Evolutionary conservation across 106 monocot species (phyloP).

Genomic region (Dioscorea alata): DNA sequence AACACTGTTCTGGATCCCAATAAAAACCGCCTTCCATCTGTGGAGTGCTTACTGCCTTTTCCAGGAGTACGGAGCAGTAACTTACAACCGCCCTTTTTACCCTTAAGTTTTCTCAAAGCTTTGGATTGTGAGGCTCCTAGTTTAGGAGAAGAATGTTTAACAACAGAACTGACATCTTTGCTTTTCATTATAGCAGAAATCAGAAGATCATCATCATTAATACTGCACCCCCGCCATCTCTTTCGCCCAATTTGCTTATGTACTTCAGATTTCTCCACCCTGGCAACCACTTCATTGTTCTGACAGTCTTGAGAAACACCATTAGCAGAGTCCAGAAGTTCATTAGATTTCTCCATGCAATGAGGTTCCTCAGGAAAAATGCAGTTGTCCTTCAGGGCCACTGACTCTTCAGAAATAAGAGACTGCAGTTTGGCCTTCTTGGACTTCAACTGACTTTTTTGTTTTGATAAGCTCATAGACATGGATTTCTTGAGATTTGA

Average conservation of each 20-base stretch:
- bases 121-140: slow-evolving; percentile 18
- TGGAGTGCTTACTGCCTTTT: slow-evolving; percentile 32
- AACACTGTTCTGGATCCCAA: slow-evolving; percentile 58
- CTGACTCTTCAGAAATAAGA: slow-evolving; percentile 8
- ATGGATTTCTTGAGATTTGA: slow-evolving; percentile 1
- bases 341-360: slow-evolving; percentile 2
- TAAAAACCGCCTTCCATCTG: slow-evolving; percentile 29
- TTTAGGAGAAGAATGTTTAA: slow-evolving; percentile 22
- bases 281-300: slow-evolving; percentile 13
- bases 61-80: slow-evolving; percentile 41
- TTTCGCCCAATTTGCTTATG: slow-evolving; percentile 31
- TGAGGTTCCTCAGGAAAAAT: slow-evolving; percentile 3
- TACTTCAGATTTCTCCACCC: slow-evolving; percentile 21
- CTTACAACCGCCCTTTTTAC: slow-evolving; percentile 24
- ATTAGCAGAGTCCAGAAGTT: background rate
- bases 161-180: slow-evolving; percentile 36
- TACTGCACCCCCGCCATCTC: slow-evolving; percentile 31
- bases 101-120: slow-evolving; percentile 32
- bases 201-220: slow-evolving; percentile 83
- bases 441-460: slow-evolving; percentile 5
- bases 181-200: slow-evolving; percentile 69
- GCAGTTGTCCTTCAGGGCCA: slow-evolving; percentile 5
- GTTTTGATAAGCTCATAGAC: slow-evolving; percentile 8
- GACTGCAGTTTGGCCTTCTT: background rate
- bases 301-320: slow-evolving; percentile 6